A percentile compares a stretch with the other conserved stretches of the same genome.
phyloP scores from a whole-genome alignment of 2,329 filamentous ascomycete species.

The Talaromyces sp. region DNA sequence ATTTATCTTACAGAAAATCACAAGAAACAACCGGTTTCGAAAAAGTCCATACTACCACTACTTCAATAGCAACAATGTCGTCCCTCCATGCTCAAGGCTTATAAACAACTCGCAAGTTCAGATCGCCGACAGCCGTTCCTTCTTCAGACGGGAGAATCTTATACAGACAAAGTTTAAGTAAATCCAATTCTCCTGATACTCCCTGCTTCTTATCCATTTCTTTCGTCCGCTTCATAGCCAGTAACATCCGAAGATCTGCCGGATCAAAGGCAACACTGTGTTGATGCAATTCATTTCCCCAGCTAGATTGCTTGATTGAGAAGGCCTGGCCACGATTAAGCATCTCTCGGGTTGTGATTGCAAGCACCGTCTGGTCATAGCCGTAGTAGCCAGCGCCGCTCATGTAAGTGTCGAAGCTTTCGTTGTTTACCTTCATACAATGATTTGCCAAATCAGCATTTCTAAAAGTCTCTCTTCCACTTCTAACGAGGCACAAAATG shows the following conservation, averaged over 20 bases:
- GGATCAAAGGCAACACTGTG: background rate
- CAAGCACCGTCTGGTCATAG: slow-evolving; percentile 16
- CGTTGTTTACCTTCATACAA: background rate
- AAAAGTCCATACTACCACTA: background rate
- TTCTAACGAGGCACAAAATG: background rate
- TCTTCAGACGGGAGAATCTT: background rate
- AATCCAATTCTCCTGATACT: background rate
- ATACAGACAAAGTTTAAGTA: slow-evolving; percentile 7
- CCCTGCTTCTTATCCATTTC: background rate
- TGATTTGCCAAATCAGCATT: background rate
- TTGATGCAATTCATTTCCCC: background rate
- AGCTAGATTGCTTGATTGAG: background rate
- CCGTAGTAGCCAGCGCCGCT: slow-evolving; percentile 21
- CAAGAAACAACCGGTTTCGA: background rate
- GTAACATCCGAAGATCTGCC: slow-evolving; percentile 5
- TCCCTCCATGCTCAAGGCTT: background rate
- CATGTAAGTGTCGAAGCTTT: background rate
- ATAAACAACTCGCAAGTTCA: slow-evolving; percentile 11
- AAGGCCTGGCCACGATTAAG: background rate
- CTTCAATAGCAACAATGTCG: background rate
- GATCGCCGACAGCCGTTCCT: background rate
- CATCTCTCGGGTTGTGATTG: background rate
- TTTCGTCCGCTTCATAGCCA: slow-evolving; percentile 1
- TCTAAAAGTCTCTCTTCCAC: background rate
- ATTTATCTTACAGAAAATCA: too few species aligned